Evolutionary conservation across 441 rosid genomes (phyloP).

Genomic region (Eruca vesicaria): DNA sequence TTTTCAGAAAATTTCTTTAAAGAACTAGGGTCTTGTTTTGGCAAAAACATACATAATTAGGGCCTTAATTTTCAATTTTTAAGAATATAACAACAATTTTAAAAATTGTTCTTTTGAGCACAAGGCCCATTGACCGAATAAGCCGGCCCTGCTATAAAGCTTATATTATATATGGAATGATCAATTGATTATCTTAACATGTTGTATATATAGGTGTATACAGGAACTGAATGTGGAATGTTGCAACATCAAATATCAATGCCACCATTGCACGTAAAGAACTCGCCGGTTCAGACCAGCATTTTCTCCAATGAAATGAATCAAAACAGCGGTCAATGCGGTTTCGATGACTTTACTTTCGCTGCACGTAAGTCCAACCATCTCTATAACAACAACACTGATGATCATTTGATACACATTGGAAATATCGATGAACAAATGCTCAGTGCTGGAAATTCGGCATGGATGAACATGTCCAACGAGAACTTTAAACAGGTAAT

Average conservation of each 20-base stretch:
- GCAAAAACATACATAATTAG: too few species aligned
- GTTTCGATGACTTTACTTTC: constrained; percentile 43
- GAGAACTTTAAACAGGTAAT: constrained; percentile 59
- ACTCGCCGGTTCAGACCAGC: constrained; percentile 42
- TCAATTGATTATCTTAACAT: neutral
- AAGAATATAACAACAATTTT: too few species aligned
- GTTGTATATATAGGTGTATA: constrained; percentile 49
- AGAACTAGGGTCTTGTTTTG: too few species aligned
- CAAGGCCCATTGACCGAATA: too few species aligned
- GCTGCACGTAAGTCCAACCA: constrained; percentile 22
- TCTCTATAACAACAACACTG: constrained; percentile 22
- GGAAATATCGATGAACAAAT: constrained; percentile 42
- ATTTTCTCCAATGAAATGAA: constrained; percentile 6
- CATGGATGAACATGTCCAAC: constrained; percentile 73
- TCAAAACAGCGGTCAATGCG: constrained; percentile 39
- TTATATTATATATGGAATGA: neutral
- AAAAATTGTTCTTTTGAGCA: too few species aligned
- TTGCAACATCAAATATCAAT: constrained; percentile 61
- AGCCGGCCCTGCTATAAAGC: too few species aligned
- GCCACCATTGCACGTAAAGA: constrained; percentile 63
- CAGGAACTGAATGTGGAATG: constrained; percentile 70
- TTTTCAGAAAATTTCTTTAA: too few species aligned
- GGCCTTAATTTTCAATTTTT: too few species aligned
- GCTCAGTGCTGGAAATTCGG: constrained; percentile 47
- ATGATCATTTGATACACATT: constrained; percentile 40